Base-by-base conservation (phyloP, 1,284 basidiomycete species). In the Moesziomyces parantarcticus region DNA sequence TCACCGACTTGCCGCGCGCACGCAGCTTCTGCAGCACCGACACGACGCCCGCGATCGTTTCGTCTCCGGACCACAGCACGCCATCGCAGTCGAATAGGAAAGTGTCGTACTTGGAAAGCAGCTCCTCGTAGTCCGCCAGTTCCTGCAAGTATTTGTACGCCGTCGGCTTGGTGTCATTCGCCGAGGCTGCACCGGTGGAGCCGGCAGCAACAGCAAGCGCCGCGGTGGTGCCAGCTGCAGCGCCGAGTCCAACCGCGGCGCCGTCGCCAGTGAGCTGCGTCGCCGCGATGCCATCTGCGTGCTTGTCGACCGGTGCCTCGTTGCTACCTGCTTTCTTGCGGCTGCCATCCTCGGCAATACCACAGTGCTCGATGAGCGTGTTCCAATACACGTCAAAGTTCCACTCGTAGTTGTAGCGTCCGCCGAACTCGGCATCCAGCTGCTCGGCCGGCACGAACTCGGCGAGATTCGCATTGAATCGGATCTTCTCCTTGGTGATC, bases 401-500 rank as follows among this genome's bases (percentile, higher is more conserved):
- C 80, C 92, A 95, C 77, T 92, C 87, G 78, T 89, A 94, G 64
- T 89, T 87, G 82, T 91, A 89, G 9, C 89, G 86, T 4, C 94
- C 93, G 18, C 92, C 92, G 46, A 79, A 82, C 76, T 92, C 91
- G 2, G 88, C 88, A 78, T 93, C 92, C 9, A 96, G 88, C 73
- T 95, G 93, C 14, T 88, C 88, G 6, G 85, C 84, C 2, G 91
- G 90, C 23, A 95, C 88, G 42, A 94, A 89, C 58, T 92, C 91
- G 22, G 87, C 84, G 13, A 95, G 86, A 22, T 77, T 57, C 3
- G 69, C 58, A 81, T 96, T 94, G 85, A 96, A 95, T 32, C 87
- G 43, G 57, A 92, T 91, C 88, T 96, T 96, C 77, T 93, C 92
- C 55, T 92, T 88, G 0, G 94, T 96, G 44, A 94, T 88, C 6